Conservation (phyloP, 2,329 filamentous ascomycete genomes). For the Ophiosphaerella narmari region DNA sequence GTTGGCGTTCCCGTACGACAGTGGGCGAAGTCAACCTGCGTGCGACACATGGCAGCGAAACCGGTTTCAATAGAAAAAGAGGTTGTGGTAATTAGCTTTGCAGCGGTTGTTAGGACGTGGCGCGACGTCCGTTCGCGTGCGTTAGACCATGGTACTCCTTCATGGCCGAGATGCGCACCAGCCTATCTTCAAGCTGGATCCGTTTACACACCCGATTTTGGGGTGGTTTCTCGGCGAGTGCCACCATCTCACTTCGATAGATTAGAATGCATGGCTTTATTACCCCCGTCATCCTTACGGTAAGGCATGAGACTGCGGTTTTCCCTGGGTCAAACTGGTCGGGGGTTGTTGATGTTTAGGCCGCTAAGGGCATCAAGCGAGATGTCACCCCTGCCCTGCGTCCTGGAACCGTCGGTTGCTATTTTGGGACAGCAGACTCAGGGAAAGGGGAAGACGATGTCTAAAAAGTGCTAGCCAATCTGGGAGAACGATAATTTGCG, state of each 20-base stretch:
- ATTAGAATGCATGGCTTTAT: no score
- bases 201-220: no score
- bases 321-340: not conserved
- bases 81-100: not conserved
- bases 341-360: not conserved
- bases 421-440: not conserved
- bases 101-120: not conserved
- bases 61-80: not conserved
- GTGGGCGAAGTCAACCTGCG: not conserved
- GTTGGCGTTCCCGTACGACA: not conserved
- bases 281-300: not conserved
- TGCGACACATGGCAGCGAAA: conserved; percentile 3
- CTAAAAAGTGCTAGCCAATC: no score
- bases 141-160: not conserved
- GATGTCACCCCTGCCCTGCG: not conserved
- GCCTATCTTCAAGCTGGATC: no score
- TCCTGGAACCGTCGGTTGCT: not conserved
- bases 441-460: not conserved
- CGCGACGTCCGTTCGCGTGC: not conserved
- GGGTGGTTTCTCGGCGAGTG: no score
- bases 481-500: no score
- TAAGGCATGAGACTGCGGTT: not conserved
- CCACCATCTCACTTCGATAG: no score
- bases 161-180: no score
- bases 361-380: conserved; percentile 1